phyloP scores from a whole-genome alignment of 495 filamentous ascomycete species.

The Penicillium canescens region DNA sequence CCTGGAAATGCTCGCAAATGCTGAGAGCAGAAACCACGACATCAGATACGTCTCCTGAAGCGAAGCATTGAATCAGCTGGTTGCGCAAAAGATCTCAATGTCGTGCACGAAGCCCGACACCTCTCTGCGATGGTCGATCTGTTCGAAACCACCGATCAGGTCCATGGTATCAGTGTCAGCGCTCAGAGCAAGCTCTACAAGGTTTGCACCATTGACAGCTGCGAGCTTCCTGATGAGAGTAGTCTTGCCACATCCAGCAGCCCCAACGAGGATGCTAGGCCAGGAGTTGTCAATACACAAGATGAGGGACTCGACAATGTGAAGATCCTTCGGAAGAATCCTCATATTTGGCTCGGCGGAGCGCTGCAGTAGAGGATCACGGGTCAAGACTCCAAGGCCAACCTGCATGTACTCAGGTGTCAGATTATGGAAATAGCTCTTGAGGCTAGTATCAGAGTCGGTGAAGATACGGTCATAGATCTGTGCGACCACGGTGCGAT shows the following conservation, averaged over 20 bases:
- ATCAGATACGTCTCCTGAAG: constrained; percentile 37
- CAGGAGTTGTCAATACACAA: constrained; percentile 82
- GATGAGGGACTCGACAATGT: constrained; percentile 80
- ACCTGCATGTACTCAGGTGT: constrained; percentile 72
- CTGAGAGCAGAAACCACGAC: constrained; percentile 32
- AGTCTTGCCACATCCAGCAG: constrained; percentile 86
- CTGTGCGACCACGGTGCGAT: constrained; percentile 60
- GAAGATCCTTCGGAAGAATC: constrained; percentile 56
- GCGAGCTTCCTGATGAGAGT: constrained; percentile 77
- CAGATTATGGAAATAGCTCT: constrained; percentile 63
- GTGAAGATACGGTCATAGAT: constrained; percentile 62
- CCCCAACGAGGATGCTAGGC: constrained; percentile 85
- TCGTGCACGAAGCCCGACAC: constrained; percentile 54
- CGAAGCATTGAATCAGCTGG: constrained; percentile 51
- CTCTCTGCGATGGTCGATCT: constrained; percentile 77
- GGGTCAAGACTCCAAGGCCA: constrained; percentile 68
- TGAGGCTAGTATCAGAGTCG: constrained; percentile 29
- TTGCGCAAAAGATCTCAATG: constrained; percentile 55
- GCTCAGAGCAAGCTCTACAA: constrained; percentile 82
- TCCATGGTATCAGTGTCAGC: constrained; percentile 96
- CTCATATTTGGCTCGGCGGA: constrained; percentile 56
- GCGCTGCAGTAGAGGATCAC: constrained; percentile 58
- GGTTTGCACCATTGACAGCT: constrained; percentile 64
- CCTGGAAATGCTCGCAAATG: constrained; percentile 36
- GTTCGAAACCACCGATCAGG: constrained; percentile 93